Evolutionary conservation across 169 alveolate species (phyloP), one percentile per base, ranked within the genome.

Genomic region (Plasmodium gaboni): DNA sequence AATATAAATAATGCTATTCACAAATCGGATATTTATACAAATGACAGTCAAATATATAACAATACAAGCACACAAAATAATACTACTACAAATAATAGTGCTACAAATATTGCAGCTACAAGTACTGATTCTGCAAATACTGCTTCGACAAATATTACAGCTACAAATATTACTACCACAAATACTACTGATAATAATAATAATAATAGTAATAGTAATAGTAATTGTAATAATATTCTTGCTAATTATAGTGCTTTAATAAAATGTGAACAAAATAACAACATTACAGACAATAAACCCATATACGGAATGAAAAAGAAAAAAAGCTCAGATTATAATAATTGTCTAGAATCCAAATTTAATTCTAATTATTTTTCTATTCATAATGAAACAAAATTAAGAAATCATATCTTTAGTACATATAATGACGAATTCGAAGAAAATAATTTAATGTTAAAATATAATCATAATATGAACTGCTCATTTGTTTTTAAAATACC

Each of bases 401-500:
- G 44, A 50, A 60, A 19, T 28, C 26, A 26, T 4, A 83, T 67
- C 53, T 59, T 67, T 51, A 55, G 46, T 3, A 13, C 44, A 22
- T 42, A 28, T 44, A 61, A 72, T 8, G 63, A 44, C 13, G 61
- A 48, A 38, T 9, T 72, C 44, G 68, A 73, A 44, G 85, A 68
- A 19, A 71, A 61, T 85, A 48, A 15, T 24, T 19, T 70, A 10
- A 13, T 51, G 2, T 28, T 74, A 60, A 87, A 71, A 64, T 73
- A 73, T 51, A 73, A 73, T 38, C 55, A 63, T 59, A 73, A 48
- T 22, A 63, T 44, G 48, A 73, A 71, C 50, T 73, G 65, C 32
- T 73, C 88, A 4, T 73, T 74, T 26, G 51, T 74, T 65, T 67
- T 74, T 87, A 73, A 65, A 68, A 72, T 94, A 6, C 96, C 96